Evolutionary conservation across 2,329 filamentous ascomycete species (phyloP).

Genomic region (Monosporascus sp.): DNA sequence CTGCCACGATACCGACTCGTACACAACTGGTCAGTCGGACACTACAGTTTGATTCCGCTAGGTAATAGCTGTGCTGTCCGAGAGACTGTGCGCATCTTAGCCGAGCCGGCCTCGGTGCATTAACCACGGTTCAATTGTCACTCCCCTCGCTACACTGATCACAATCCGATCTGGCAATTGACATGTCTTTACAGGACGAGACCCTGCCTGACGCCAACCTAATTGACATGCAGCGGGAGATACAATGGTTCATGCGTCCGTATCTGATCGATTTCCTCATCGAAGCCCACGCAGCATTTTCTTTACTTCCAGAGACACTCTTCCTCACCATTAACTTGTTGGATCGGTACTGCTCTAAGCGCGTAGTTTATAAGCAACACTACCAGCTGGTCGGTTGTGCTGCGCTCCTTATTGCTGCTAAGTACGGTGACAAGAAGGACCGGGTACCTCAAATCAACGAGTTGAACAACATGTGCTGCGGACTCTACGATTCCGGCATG

Average conservation of each 20-base stretch:
- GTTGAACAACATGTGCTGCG: conserved; percentile 98
- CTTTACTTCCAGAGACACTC: conserved; percentile 86
- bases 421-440: conserved; percentile 98
- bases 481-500: conserved; percentile 97
- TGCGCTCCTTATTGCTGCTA: conserved; percentile 90
- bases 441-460: conserved; percentile 96
- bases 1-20: no score
- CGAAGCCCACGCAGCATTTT: conserved; percentile 93
- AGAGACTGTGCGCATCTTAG: no score
- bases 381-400: conserved; percentile 97
- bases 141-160: not conserved
- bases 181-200: conserved; percentile 51
- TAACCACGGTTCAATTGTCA: no score
- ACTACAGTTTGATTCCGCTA: no score
- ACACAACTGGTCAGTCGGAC: no score
- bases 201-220: conserved; percentile 94
- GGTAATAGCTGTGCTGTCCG: no score
- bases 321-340: conserved; percentile 96
- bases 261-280: conserved; percentile 98
- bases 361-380: conserved; percentile 98
- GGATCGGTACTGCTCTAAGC: conserved; percentile 94
- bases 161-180: not conserved
- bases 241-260: conserved; percentile 99
- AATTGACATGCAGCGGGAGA: conserved; percentile 98
- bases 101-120: no score